phyloP scores from a whole-genome alignment of 208 protist species.

The Leptomonas pyrrhocoris region DNA sequence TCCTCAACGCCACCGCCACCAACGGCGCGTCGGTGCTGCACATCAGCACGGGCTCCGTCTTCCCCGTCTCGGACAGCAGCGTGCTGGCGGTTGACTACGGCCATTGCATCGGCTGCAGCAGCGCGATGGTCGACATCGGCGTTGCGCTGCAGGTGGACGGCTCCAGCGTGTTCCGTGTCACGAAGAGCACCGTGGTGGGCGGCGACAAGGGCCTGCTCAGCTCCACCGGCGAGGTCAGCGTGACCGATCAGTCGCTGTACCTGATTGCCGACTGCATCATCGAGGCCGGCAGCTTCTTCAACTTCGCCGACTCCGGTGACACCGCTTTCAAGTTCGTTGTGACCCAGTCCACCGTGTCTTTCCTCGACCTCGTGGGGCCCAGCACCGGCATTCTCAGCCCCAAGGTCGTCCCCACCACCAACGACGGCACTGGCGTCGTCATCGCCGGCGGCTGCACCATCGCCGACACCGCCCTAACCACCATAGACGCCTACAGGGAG shows the following conservation, averaged over 20 bases:
- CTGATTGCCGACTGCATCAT: slow-evolving; percentile 6
- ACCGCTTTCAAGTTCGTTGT: background rate
- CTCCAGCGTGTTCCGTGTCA: slow-evolving; percentile 28
- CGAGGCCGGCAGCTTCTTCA: slow-evolving; percentile 9
- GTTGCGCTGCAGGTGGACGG: slow-evolving; percentile 5
- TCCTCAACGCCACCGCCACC: slow-evolving; percentile 20
- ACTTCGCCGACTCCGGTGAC: background rate
- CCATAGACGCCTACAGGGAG: background rate
- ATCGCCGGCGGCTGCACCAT: slow-evolving; percentile 3
- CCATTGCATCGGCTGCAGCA: slow-evolving; percentile 14
- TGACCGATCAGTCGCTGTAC: slow-evolving; percentile 17
- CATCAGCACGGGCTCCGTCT: slow-evolving; percentile 4
- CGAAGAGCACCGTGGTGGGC: background rate
- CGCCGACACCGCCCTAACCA: background rate
- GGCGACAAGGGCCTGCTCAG: slow-evolving; percentile 1
- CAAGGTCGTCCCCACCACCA: background rate
- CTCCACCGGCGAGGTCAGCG: slow-evolving; percentile 6
- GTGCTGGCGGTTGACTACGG: slow-evolving; percentile 20
- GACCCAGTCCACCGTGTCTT: background rate
- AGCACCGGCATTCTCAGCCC: background rate
- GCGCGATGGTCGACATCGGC: slow-evolving; percentile 8
- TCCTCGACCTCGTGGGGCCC: background rate
- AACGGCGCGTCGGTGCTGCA: slow-evolving; percentile 19
- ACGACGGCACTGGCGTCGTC: no score
- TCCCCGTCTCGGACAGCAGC: slow-evolving; percentile 12